phyloP scores from a whole-genome alignment of 106 monocot genomes.

The Amphibolis antarctica region DNA sequence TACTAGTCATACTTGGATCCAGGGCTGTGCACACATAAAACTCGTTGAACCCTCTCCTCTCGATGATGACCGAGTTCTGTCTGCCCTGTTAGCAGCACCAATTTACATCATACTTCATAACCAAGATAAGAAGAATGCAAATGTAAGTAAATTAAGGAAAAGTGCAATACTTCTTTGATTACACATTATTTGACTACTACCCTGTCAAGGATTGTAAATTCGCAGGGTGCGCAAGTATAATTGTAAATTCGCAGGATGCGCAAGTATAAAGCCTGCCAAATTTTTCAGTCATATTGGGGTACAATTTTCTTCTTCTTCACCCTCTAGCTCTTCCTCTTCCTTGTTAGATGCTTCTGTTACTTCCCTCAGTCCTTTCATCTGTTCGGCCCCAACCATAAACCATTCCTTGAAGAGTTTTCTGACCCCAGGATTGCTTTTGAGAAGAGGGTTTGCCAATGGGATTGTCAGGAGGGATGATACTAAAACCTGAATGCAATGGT shows the following conservation, averaged over 20 bases:
- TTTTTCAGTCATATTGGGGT: slow-evolving; percentile 36
- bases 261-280: slow-evolving; percentile 56
- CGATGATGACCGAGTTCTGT: slow-evolving; percentile 21
- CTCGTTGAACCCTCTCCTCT: slow-evolving; percentile 23
- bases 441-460: background rate
- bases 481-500: slow-evolving; percentile 35
- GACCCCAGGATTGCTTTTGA: slow-evolving; percentile 10
- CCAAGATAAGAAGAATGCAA: background rate
- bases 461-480: slow-evolving; percentile 43
- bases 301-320: slow-evolving; percentile 16
- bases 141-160: background rate
- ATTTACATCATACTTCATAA: background rate
- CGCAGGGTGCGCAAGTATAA: slow-evolving; percentile 49
- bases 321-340: background rate
- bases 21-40: slow-evolving; percentile 16
- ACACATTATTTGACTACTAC: slow-evolving; percentile 24
- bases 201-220: slow-evolving; percentile 74
- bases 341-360: background rate
- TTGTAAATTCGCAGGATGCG: slow-evolving; percentile 53
- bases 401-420: slow-evolving; percentile 26
- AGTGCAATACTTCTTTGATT: background rate
- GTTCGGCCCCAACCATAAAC: slow-evolving; percentile 6
- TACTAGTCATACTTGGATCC: slow-evolving; percentile 22
- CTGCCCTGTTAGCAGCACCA: slow-evolving; percentile 38
- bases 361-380: background rate